Conservation (phyloP, 2,329 filamentous ascomycete species). For the Fusarium austroafricanum region DNA sequence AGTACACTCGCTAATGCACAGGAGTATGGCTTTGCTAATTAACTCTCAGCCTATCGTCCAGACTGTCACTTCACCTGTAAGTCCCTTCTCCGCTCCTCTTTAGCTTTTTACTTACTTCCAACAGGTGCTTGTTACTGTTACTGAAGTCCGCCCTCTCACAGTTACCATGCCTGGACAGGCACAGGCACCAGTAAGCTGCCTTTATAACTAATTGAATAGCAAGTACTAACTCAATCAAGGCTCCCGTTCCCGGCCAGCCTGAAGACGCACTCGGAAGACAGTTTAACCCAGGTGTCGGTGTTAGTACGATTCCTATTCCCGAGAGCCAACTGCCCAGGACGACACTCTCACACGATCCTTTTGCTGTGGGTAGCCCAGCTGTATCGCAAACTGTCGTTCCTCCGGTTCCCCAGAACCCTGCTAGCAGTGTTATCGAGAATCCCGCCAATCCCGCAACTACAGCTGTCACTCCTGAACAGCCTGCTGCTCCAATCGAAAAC, state of each 20-base stretch:
- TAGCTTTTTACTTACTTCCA: background rate
- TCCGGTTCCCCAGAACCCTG: background rate
- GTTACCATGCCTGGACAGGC: constrained; percentile 33
- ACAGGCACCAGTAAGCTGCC: constrained; percentile 35
- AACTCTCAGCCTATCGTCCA: constrained; percentile 23
- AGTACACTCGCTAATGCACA: background rate
- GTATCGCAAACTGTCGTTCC: constrained; percentile 2
- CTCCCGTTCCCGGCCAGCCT: constrained; percentile 25
- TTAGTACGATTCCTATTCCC: constrained; percentile 48
- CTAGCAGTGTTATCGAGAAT: background rate
- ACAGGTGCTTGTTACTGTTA: constrained; percentile 30
- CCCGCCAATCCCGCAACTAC: no score
- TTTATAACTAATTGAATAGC: background rate
- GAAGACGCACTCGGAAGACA: constrained; percentile 8
- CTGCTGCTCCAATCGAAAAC: no score
- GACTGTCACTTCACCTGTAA: constrained; percentile 21
- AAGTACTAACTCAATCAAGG: constrained; percentile 20
- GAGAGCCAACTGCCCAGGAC: constrained; percentile 46
- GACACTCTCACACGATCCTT: constrained; percentile 40
- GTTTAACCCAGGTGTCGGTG: constrained; percentile 46
- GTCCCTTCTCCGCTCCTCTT: background rate
- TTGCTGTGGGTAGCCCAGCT: constrained; percentile 16
- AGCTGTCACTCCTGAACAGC: no score
- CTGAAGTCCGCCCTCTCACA: constrained; percentile 27
- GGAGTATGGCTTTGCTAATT: background rate